Conservation (phyloP, 1,284 basidiomycete genomes). For the Ganoderma boninense region DNA sequence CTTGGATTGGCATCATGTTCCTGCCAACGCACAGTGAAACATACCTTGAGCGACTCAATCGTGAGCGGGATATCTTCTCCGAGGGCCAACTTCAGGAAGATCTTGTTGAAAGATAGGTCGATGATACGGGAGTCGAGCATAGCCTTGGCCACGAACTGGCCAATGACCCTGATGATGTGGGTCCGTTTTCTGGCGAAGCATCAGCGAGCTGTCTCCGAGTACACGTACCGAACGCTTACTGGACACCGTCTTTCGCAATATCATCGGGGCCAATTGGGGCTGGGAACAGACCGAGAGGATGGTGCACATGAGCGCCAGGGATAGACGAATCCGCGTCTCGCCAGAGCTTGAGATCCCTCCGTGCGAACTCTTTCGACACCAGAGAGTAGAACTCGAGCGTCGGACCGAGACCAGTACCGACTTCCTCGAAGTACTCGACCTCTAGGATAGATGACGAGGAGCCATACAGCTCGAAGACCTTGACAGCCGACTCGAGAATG, state of each 20-base stretch:
- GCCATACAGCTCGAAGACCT: slow-evolving; percentile 97
- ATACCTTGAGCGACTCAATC: slow-evolving; percentile 82
- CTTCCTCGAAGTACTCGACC: slow-evolving; percentile 99
- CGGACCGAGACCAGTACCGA: slow-evolving; percentile 96
- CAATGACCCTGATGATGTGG: slow-evolving; percentile 89
- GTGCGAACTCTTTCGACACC: slow-evolving; percentile 92
- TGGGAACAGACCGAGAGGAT: slow-evolving; percentile 90
- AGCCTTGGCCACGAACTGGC: slow-evolving; percentile 98
- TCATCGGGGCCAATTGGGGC: slow-evolving; percentile 78
- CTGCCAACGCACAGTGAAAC: slow-evolving; percentile 32
- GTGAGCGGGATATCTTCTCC: slow-evolving; percentile 87
- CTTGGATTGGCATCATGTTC: slow-evolving; percentile 10
- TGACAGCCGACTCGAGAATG: slow-evolving; percentile 96
- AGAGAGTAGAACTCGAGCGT: slow-evolving; percentile 99
- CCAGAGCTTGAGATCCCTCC: slow-evolving; percentile 90
- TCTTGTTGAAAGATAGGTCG: slow-evolving; percentile 92
- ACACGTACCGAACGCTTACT: slow-evolving; percentile 56
- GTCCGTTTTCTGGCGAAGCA: slow-evolving; percentile 67
- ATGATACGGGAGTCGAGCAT: slow-evolving; percentile 98
- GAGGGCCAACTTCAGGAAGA: slow-evolving; percentile 90
- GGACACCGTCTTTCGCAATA: slow-evolving; percentile 71
- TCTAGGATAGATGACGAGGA: slow-evolving; percentile 93
- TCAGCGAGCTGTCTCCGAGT: slow-evolving; percentile 12
- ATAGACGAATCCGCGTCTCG: slow-evolving; percentile 80
- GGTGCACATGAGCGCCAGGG: slow-evolving; percentile 76